Base-by-base conservation (phyloP, 139 green algal genomes). In the Chlorella sp. region DNA sequence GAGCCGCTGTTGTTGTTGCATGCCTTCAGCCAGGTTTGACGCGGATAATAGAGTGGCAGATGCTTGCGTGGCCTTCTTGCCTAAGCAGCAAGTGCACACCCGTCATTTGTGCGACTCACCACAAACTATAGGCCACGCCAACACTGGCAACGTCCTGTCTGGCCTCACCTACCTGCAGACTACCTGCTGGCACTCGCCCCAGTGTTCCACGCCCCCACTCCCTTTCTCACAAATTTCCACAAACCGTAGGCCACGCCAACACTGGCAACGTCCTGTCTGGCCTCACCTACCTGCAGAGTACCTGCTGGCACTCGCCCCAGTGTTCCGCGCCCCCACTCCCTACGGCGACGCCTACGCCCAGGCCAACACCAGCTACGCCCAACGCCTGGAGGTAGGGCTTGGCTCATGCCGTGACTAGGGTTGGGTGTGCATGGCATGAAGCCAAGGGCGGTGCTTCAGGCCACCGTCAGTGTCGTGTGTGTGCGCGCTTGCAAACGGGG, bases 251-350 rank as follows among this genome's bases (percentile, higher is more conserved):
- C 10, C 42, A 10, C 17, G 42, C 10, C 10, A 17, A 55, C 17
- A 17, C 42, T 55, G 10, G 42, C 42, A 55, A 55, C 10, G 42
- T 17, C 10, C 10, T 55, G 42, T 10, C 17, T 55, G 42, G n/a
- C n/a, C n/a, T 55, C 17, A 24, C 42, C 42, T 55, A 17, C 42
- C 61, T 67, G 61, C 61, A 67, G 61, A 26, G 27, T 67, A 67
- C 61, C 61, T 67, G 23, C n/a, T 30, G 61, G 61, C 61, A 2
- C 29, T 67, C 6, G 61, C 27, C 34, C 23, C 23, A 26, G 61
- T 67, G 61, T 67, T 34, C 61, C n/a, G 14, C 27, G 2, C 27
- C 2, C n/a, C 3, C 61, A 22, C 61, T 6, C 20, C 23, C 27
- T 67, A 67, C 29, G 61, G 61, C n/a, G n/a, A 26, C 27, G 29